Percentiles rank a stretch among this genome's conserved stretches.
These are phyloP conservation scores for Microdochium bolleyi DNA, from an alignment of 2,329 filamentous ascomycete genomes.

Conservation along the genomic window DNA sequence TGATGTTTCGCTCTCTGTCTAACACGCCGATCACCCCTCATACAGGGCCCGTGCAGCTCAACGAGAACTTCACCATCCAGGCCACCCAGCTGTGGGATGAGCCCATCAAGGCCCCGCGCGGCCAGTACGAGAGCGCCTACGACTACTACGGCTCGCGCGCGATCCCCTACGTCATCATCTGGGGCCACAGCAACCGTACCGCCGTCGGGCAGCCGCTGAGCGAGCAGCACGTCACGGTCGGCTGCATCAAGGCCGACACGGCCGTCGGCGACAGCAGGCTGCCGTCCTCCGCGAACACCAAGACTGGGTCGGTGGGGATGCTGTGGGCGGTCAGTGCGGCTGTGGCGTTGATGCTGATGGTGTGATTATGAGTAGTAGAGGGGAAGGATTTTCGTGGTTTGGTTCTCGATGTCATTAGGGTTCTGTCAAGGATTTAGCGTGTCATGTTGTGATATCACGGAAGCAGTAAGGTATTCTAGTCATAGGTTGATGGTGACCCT, in stretches of 20 bases:
- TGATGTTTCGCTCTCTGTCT: neutral
- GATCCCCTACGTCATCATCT: neutral
- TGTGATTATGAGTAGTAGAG: too few relatives aligned
- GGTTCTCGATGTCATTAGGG: too few relatives aligned
- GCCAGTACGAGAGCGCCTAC: neutral
- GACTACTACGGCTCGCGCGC: neutral
- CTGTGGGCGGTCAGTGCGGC: neutral
- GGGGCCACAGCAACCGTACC: neutral
- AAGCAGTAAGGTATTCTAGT: too few relatives aligned
- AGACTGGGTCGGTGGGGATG: neutral
- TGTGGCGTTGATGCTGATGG: neutral
- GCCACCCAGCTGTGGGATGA: neutral
- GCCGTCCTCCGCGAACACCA: neutral
- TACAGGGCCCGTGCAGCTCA: neutral
- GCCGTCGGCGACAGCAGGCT: neutral
- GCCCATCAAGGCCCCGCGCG: neutral
- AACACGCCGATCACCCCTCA: neutral
- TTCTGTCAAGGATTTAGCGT: too few relatives aligned
- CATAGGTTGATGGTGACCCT: too few relatives aligned
- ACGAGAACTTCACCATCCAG: neutral
- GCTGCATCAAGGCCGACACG: neutral
- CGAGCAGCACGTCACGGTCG: neutral
- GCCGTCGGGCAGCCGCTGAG: neutral
- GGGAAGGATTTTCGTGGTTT: too few relatives aligned
- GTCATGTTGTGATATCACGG: too few relatives aligned